Percentiles rank a stretch among this genome's conserved stretches.
phyloP scores from a whole-genome alignment of 2,329 filamentous ascomycete species.

The Aspergillus bombycis region DNA sequence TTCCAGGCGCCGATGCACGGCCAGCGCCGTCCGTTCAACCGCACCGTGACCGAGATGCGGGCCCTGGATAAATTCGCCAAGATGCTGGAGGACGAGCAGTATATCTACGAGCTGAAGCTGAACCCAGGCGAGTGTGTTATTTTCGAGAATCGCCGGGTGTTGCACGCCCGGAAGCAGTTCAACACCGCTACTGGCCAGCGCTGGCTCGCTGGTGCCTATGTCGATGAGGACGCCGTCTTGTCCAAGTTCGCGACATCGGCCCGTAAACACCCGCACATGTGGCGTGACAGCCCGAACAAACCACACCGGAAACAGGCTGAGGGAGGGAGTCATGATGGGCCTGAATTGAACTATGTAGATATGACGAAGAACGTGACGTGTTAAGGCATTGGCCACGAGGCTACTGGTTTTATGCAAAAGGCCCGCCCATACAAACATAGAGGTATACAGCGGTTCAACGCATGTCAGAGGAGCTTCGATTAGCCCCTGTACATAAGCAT shows the following conservation, averaged over 20 bases:
- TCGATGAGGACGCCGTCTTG: conserved; percentile 67
- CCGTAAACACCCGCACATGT: conserved; percentile 8
- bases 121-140: conserved; percentile 83
- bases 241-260: conserved; percentile 44
- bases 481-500: neutral
- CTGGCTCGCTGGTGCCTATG: conserved; percentile 85
- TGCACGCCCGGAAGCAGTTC: conserved; percentile 82
- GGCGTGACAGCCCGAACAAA: neutral
- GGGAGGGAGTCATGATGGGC: neutral
- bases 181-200: conserved; percentile 65
- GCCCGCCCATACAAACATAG: neutral
- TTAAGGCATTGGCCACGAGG: neutral
- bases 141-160: conserved; percentile 85
- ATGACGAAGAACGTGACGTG: neutral
- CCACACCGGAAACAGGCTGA: neutral
- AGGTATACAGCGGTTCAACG: neutral
- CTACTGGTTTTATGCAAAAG: neutral
- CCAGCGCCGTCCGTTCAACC: conserved; percentile 15
- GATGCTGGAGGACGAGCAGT: conserved; percentile 59
- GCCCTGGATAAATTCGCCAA: conserved; percentile 64
- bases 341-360: neutral
- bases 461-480: neutral
- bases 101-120: conserved; percentile 72
- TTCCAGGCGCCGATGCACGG: conserved; percentile 66
- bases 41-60: conserved; percentile 29